A percentile compares a stretch with the other conserved stretches of the same genome.
These are phyloP conservation scores for Mentha longifolia DNA, from an alignment of 257 asterid species.

Conservation along the genomic window DNA sequence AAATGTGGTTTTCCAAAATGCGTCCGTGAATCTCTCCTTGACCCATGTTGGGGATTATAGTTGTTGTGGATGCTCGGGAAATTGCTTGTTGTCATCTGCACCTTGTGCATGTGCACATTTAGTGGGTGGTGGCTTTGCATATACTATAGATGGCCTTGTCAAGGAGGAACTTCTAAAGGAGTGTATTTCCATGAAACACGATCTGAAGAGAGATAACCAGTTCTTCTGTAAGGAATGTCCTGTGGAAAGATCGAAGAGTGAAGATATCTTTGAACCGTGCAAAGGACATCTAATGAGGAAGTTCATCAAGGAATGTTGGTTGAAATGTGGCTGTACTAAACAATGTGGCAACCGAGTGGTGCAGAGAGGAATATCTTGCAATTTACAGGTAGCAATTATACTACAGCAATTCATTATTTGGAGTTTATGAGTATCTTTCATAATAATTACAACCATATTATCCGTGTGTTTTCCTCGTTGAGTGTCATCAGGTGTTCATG, in stretches of 20 bases:
- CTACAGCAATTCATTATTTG: conserved; percentile 23
- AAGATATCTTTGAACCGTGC: conserved; percentile 71
- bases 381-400: conserved; percentile 66
- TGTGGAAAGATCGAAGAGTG: conserved; percentile 69
- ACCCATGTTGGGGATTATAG: conserved; percentile 68
- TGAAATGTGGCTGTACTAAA: conserved; percentile 82
- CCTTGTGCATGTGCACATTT: conserved; percentile 82
- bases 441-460: neutral
- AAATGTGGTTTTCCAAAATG: conserved; percentile 74
- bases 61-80: conserved; percentile 69
- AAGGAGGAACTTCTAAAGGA: conserved; percentile 72
- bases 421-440: neutral
- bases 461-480: conserved; percentile 27
- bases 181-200: conserved; percentile 72
- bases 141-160: conserved; percentile 76
- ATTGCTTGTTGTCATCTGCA: conserved; percentile 61
- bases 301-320: conserved; percentile 95
- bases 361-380: conserved; percentile 81
- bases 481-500: conserved; percentile 72
- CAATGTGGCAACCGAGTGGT: conserved; percentile 96
- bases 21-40: conserved; percentile 62
- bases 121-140: conserved; percentile 79
- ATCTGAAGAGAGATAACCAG: conserved; percentile 67
- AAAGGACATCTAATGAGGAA: conserved; percentile 87
- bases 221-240: conserved; percentile 89